A percentile compares a stretch with the other conserved stretches of the same genome.
Conservation (phyloP, 1,139 yeast species). For the Kodamaea suecica region DNA sequence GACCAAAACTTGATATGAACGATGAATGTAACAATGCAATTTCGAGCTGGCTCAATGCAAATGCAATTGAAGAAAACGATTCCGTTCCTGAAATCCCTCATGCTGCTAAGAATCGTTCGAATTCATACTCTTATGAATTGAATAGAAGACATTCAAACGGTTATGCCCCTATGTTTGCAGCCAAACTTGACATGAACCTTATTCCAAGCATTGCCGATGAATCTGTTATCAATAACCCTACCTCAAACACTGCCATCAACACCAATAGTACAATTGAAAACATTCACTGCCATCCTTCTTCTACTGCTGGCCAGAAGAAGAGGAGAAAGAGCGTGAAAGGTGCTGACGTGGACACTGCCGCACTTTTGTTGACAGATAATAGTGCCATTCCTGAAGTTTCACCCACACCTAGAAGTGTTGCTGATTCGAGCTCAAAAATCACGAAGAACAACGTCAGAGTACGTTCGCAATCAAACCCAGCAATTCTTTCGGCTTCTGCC, state of each 20-base stretch:
- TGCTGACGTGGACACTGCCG: constrained; percentile 2
- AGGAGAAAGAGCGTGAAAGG: constrained; percentile 13
- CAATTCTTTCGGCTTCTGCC: constrained; percentile 2
- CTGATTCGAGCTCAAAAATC: neutral
- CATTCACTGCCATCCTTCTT: neutral
- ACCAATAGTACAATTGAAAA: neutral
- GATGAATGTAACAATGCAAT: constrained; percentile 43
- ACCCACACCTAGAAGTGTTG: neutral
- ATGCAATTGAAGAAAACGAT: constrained; percentile 14
- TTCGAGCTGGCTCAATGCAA: constrained; percentile 32
- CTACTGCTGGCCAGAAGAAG: constrained; percentile 15
- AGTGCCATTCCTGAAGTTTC: constrained; percentile 1
- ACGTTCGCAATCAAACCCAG: constrained; percentile 9
- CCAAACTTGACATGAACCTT: no score
- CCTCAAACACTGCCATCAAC: neutral
- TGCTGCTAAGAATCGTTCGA: constrained; percentile 11
- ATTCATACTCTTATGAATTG: constrained; percentile 14
- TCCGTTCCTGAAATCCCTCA: constrained; percentile 3
- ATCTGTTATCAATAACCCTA: no score
- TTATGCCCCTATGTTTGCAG: neutral
- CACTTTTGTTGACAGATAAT: constrained; percentile 3
- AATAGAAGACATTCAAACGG: constrained; percentile 8
- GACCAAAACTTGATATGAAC: constrained; percentile 27
- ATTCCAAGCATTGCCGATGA: no score
- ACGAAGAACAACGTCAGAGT: constrained; percentile 7